A percentile compares a stretch with the other conserved stretches of the same genome.
Evolutionary conservation across 768 basidiomycete species (phyloP).

Genomic region (Suillus weaverae): DNA sequence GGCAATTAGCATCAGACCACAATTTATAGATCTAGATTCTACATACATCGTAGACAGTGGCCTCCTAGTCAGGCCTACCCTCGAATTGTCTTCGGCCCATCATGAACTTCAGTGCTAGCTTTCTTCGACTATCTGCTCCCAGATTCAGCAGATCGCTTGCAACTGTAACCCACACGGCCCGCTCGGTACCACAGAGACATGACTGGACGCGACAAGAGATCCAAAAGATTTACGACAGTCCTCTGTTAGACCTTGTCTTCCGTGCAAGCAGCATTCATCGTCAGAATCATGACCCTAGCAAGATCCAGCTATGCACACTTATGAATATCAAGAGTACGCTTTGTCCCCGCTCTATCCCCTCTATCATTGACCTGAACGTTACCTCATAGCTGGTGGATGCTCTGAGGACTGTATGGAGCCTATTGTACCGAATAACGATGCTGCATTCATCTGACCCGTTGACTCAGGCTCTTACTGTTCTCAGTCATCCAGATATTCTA

Average conservation of each 20-base stretch:
- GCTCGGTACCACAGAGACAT: slow-evolving; percentile 42
- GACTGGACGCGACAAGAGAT: slow-evolving; percentile 83
- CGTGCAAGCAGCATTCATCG: slow-evolving; percentile 83
- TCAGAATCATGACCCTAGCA: slow-evolving; percentile 80
- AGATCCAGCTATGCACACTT: slow-evolving; percentile 94
- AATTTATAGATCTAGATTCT: slow-evolving; percentile 1
- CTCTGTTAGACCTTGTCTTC: slow-evolving; percentile 87
- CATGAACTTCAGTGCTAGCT: slow-evolving; percentile 3
- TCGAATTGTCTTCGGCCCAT: too few species aligned
- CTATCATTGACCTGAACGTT: slow-evolving; percentile 11
- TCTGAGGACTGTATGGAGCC: slow-evolving; percentile 81
- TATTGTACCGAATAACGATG: slow-evolving; percentile 8
- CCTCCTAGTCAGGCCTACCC: not conserved
- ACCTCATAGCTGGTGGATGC: slow-evolving; percentile 80
- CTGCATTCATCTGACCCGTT: slow-evolving; percentile 7
- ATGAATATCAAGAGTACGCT: slow-evolving; percentile 97
- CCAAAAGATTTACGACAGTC: slow-evolving; percentile 79
- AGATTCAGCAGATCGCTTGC: slow-evolving; percentile 54
- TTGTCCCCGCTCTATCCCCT: slow-evolving; percentile 26
- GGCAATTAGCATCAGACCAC: not conserved
- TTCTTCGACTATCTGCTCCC: slow-evolving; percentile 12
- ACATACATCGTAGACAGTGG: not conserved
- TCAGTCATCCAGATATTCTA: slow-evolving; percentile 92
- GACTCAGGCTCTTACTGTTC: slow-evolving; percentile 90
- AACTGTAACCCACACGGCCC: slow-evolving; percentile 41